Evolutionary conservation across 2,329 filamentous ascomycete species (phyloP).

Genomic region (Tolypocladium tundrense): DNA sequence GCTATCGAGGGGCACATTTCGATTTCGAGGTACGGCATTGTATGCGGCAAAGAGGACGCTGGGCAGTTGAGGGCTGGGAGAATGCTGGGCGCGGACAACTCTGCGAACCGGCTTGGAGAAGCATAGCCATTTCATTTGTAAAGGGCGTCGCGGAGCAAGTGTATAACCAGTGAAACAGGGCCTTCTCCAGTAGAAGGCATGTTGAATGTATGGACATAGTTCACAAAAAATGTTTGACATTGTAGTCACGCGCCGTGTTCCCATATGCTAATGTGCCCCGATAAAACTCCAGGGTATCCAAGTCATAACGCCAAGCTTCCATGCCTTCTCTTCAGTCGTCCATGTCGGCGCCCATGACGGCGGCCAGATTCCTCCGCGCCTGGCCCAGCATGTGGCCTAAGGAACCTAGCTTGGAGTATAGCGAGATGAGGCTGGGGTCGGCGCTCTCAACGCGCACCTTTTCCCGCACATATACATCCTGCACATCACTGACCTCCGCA

Average conservation of each 20-base stretch:
- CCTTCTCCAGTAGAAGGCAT: neutral
- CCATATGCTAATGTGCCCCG: neutral
- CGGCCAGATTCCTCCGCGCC: constrained; percentile 60
- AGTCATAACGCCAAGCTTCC: neutral
- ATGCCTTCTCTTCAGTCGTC: constrained; percentile 6
- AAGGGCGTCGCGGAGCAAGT: constrained; percentile 1
- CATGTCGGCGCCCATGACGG: constrained; percentile 59
- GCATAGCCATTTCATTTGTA: constrained; percentile 5
- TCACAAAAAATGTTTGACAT: neutral
- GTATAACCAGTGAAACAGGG: constrained; percentile 2
- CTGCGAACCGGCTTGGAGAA: neutral
- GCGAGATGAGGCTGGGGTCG: constrained; percentile 74
- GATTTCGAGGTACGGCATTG: neutral
- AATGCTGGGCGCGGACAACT: neutral
- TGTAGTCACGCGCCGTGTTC: neutral
- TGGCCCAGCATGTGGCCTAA: constrained; percentile 63
- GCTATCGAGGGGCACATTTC: neutral
- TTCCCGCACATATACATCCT: constrained; percentile 74
- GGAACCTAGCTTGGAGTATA: constrained; percentile 73
- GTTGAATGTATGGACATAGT: neutral
- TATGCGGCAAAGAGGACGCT: too few species aligned
- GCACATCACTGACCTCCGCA: constrained; percentile 13
- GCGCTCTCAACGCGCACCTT: constrained; percentile 84
- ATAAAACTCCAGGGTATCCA: constrained; percentile 13
- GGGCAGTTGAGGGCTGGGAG: neutral